Evolutionary conservation across 371 early-diverging fungal genomes (phyloP).

Genomic region (Lichtheimia ramosa): DNA sequence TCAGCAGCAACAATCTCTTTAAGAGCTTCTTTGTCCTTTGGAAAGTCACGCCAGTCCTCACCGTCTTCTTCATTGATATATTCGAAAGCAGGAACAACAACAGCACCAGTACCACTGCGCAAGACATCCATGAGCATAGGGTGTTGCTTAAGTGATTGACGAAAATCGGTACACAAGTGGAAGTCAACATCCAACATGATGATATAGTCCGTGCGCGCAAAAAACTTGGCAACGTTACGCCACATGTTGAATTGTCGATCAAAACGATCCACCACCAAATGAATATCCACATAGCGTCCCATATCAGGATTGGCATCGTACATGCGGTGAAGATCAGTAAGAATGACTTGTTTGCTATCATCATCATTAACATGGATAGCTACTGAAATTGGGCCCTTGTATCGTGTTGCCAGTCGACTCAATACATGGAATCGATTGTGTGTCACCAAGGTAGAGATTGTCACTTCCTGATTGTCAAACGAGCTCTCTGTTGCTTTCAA

Average conservation of each 20-base stretch:
- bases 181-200: too few relatives aligned
- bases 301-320: slow-evolving; percentile 52
- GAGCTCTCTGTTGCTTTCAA: slow-evolving; percentile 40
- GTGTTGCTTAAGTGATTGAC: slow-evolving; percentile 37
- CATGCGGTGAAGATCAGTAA: slow-evolving; percentile 49
- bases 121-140: slow-evolving; percentile 46
- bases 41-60: slow-evolving; percentile 51
- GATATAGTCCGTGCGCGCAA: too few relatives aligned
- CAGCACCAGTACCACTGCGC: slow-evolving; percentile 45
- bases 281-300: slow-evolving; percentile 56
- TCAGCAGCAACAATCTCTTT: slow-evolving; percentile 42
- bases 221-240: too few relatives aligned
- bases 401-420: slow-evolving; percentile 52
- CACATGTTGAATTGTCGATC: too few relatives aligned
- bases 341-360: slow-evolving; percentile 38
- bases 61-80: slow-evolving; percentile 53
- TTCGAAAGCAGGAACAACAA: slow-evolving; percentile 66
- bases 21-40: slow-evolving; percentile 37
- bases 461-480: slow-evolving; percentile 54
- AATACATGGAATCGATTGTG: slow-evolving; percentile 50
- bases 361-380: slow-evolving; percentile 66
- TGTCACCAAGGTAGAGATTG: slow-evolving; percentile 59
- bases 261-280: slow-evolving; percentile 59
- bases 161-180: slow-evolving; percentile 57
- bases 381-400: slow-evolving; percentile 62